Evolutionary conservation across 148 eudicot genomes (phyloP), one percentile per base, ranked within the genome.

Genomic region (Silene uniflora): DNA sequence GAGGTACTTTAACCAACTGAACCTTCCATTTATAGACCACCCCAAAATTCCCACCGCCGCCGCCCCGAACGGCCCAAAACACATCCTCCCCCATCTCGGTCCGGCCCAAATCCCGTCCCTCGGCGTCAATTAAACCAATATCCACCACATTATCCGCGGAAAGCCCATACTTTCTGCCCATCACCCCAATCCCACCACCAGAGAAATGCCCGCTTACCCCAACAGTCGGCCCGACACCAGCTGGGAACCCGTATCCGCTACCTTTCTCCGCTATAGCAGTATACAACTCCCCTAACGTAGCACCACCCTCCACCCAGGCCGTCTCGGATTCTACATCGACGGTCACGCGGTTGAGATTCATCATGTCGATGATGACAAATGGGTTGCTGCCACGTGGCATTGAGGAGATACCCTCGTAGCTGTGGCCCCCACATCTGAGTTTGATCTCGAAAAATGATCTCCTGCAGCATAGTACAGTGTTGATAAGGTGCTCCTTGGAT

Each of bases 361-460:
- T 73, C 76, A 86, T 74, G 39, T 86, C 88, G 17, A 92, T 78
- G 27, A 90, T 79, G 18, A 85, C 90, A 17, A 88, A 92, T n/a
- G 84, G 81, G 52, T 75, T 49, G 0, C 27, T 22, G 62, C 80
- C 81, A 58, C 84, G 80, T 77, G 76, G 77, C 42, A 35, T 60
- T 0, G 90, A 87, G 14, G 89, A 92, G 10, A 87, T 67, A 27
- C 92, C 93, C 67, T 87, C 92, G 62, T 90, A 90, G 67, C 94
- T 87, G 68, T 92, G 94, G 0, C 97, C 97, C 0, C 94, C 91
- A 9, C 84, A 77, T 79, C 97, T 79, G 24, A 92, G 83, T 49
- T 85, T 75, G 9, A 91, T 81, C 61, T 89, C 91, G 7, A 70
- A 13, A 0, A 59, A 54, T 1, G 73, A 73, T 24, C 32, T 32